Evolutionary conservation across 192 early-diverging fungal species (phyloP).

Genomic region (Chytriomyces sp.): DNA sequence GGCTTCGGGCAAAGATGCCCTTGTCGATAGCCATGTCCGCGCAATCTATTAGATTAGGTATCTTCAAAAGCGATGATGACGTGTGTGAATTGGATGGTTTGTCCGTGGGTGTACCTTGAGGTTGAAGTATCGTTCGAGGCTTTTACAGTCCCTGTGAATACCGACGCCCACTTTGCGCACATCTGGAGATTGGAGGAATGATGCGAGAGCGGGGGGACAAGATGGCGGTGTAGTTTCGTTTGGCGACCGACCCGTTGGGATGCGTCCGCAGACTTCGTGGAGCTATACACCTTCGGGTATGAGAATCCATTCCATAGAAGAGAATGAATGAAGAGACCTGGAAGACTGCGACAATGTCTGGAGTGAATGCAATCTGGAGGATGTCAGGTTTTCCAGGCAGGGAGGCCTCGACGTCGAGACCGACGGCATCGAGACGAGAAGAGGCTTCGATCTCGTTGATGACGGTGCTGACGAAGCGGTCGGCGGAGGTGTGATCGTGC

Average conservation of each 20-base stretch:
- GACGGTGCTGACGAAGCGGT: too few relatives aligned
- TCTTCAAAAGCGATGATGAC: not conserved
- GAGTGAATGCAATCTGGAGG: slow-evolving; percentile 27
- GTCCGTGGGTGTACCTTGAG: too few relatives aligned
- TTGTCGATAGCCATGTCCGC: slow-evolving; percentile 3
- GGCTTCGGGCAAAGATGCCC: slow-evolving; percentile 4
- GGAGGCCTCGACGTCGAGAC: slow-evolving; percentile 22
- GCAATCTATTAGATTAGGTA: slow-evolving; percentile 3
- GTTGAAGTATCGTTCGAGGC: not conserved
- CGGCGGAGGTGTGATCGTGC: too few relatives aligned
- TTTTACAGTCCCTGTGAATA: not conserved
- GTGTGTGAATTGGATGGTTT: too few relatives aligned
- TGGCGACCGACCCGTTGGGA: not conserved
- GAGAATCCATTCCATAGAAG: not conserved
- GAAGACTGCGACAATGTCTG: slow-evolving; percentile 23
- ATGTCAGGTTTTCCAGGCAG: not conserved
- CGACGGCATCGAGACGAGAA: not conserved
- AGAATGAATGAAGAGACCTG: not conserved
- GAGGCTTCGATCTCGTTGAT: not conserved
- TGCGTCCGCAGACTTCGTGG: not conserved
- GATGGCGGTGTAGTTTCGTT: not conserved
- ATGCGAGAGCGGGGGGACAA: not conserved
- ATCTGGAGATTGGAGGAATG: not conserved
- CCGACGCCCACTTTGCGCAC: slow-evolving; percentile 19
- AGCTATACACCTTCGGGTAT: not conserved